Evolutionary conservation across 345 rosid species (phyloP).

Genomic region (rapeseed (Brassica napus)): DNA sequence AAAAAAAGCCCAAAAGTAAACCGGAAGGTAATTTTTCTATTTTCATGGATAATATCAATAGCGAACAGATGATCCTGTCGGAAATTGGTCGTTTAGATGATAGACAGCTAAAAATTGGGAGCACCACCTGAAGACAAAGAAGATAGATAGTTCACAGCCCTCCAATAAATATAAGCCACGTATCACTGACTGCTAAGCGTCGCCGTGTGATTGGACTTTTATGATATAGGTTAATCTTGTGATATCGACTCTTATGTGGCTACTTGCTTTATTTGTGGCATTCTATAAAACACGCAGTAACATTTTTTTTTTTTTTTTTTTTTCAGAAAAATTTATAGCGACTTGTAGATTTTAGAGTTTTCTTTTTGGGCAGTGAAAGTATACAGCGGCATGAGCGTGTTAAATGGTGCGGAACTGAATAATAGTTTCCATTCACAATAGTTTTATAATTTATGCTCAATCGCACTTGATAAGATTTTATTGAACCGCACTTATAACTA

Average conservation of each 20-base stretch:
- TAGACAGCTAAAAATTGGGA: constrained; percentile 12
- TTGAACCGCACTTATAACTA: too few relatives aligned
- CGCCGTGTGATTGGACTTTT: constrained; percentile 6
- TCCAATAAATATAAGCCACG: constrained; percentile 16
- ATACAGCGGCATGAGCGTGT: too few relatives aligned
- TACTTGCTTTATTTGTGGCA: neutral
- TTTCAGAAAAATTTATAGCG: too few relatives aligned
- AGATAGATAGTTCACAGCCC: neutral
- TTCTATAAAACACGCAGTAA: neutral
- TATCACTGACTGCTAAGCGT: neutral
- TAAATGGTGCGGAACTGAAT: too few relatives aligned
- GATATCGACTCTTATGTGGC: constrained; percentile 14
- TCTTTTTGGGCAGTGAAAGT: too few relatives aligned
- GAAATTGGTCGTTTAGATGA: constrained; percentile 18
- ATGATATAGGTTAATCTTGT: neutral
- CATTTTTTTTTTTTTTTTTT: too few relatives aligned
- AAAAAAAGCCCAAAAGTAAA: too few relatives aligned
- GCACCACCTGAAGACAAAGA: constrained; percentile 1
- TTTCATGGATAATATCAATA: neutral
- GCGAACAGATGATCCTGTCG: constrained; percentile 14
- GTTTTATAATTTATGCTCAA: too few relatives aligned
- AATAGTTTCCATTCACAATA: too few relatives aligned
- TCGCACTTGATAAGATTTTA: too few relatives aligned
- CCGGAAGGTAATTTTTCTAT: neutral
- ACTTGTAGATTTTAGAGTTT: neutral